Base-by-base conservation (phyloP, 164 flowering plant species). In the Amborella trichopoda region DNA sequence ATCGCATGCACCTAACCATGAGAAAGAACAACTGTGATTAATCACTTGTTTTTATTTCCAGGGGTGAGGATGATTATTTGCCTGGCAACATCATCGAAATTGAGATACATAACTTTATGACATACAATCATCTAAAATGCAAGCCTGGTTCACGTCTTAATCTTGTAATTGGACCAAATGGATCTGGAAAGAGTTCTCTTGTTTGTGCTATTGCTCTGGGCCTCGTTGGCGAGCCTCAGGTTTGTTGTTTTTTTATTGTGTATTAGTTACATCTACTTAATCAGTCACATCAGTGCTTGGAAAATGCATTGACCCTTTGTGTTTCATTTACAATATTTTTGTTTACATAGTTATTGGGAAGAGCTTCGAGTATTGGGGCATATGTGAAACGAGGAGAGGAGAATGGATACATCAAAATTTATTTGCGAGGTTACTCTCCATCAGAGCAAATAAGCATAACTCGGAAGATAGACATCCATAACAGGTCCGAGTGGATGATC, bases 191-290 rank as follows among this genome's bases (percentile, higher is more conserved):
- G 65, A 91, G 99, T 57, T 91, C 99, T 23, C 62, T 91, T 39
- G 95, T 91, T 10, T 91, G 99, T 52, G 99, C 95, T 25, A 91
- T 91, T 53, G 96, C 96, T 1, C 82, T 91, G 23, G 94, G 95
- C 18, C 95, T 91, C 40, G 85, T 86, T 12, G 99, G 99, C 11
- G 96, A 91, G 65, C 96, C 99, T 33, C 90, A 76, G 93, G 97
- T 85, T 42, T 42, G 10, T 42, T 42, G 12, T n/a, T n/a, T n/a
- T n/a, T n/a, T n/a, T n/a, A n/a, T n/a, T n/a, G n/a, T n/a, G n/a
- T n/a, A n/a, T n/a, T n/a, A n/a, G n/a, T n/a, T n/a, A n/a, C n/a
- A n/a, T n/a, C n/a, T n/a, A n/a, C n/a, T n/a, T n/a, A n/a, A n/a
- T n/a, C n/a, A n/a, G n/a, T n/a, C n/a, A n/a, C 12, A 33, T 33